phyloP scores from a whole-genome alignment of 75 land plant species.

The Sequoia sempervirens region DNA sequence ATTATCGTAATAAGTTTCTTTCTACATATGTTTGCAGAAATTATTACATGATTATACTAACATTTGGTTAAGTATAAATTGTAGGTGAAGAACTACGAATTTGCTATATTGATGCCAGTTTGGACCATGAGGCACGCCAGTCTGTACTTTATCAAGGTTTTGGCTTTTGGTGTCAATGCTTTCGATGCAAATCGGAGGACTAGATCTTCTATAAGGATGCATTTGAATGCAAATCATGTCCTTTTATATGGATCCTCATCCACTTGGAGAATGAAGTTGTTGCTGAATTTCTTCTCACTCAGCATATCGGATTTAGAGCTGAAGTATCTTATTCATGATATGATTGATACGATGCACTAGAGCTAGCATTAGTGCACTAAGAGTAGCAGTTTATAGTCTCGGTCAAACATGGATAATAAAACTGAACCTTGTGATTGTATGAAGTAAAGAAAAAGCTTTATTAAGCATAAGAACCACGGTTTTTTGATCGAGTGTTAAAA shows the following conservation, averaged over 20 bases:
- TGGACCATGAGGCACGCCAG: slow-evolving; percentile 65
- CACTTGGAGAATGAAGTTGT: neutral
- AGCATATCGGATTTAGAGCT: neutral
- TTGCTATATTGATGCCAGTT: slow-evolving; percentile 91
- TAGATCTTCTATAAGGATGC: slow-evolving; percentile 7
- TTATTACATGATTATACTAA: neutral
- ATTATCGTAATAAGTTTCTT: neutral
- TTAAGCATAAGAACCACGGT: neutral
- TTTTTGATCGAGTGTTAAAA: neutral
- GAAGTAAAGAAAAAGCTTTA: neutral
- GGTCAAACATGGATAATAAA: neutral
- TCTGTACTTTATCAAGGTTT: slow-evolving; percentile 51
- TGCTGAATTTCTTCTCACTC: neutral
- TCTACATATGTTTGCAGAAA: neutral
- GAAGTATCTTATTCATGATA: neutral
- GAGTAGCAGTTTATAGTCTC: neutral
- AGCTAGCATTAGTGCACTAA: neutral
- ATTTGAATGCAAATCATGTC: too few species aligned
- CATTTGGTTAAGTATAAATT: neutral
- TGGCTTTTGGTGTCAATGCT: slow-evolving; percentile 75
- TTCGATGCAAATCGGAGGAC: slow-evolving; percentile 56
- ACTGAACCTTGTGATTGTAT: neutral
- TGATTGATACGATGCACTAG: neutral
- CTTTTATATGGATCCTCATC: neutral
- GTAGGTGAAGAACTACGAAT: slow-evolving; percentile 88